Evolutionary conservation across 768 basidiomycete genomes (phyloP), one percentile per base, ranked within the genome.

Genomic region (Auricularia sp.): DNA sequence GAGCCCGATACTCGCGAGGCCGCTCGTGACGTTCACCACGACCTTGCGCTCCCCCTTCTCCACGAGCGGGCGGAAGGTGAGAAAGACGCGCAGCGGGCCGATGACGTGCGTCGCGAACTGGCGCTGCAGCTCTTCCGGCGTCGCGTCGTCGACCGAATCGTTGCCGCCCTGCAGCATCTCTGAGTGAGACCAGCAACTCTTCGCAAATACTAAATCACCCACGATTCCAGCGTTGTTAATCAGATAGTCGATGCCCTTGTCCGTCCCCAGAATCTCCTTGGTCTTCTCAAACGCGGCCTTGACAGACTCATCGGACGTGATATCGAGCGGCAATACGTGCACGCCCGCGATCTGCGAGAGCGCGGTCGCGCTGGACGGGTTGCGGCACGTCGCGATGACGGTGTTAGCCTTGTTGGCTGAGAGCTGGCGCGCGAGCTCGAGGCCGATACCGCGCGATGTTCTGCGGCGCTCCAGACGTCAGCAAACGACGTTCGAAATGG

Each of bases 171-270:
- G 47, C 18, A 42, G 23, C 8, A 33, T 10, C 5, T 33, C 18
- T 64, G 11, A n/a, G 16, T 62, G 35, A 62, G 16, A 16, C n/a
- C 23, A n/a, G 36, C 43, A 29, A 42, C 43, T 29, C 54, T 53
- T 23, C 35, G 35, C 11, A 7, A 18, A 62, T 14, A 5, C 4
- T 4, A 51, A 6, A 16, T 7, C 14, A 70, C 77, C 61, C 63
- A 77, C 76, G 39, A 77, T 67, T 0, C 70, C 77, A 3, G 77
- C 76, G 61, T 77, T 78, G 69, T 78, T 79, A 63, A 77, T 66
- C n/a, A 79, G 70, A 61, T 77, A 78, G 68, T 79, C 76, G 8
- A 79, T 51, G 10, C 18, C 66, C 12, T 77, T 75, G 2, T 61
- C 35, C 44, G 66, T 67, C 2, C 69, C 72, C 12, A 79, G 67